These are phyloP conservation scores for Saccharum hybrid DNA, from an alignment of 202 grass and related monocot species.

Conservation along the genomic window DNA sequence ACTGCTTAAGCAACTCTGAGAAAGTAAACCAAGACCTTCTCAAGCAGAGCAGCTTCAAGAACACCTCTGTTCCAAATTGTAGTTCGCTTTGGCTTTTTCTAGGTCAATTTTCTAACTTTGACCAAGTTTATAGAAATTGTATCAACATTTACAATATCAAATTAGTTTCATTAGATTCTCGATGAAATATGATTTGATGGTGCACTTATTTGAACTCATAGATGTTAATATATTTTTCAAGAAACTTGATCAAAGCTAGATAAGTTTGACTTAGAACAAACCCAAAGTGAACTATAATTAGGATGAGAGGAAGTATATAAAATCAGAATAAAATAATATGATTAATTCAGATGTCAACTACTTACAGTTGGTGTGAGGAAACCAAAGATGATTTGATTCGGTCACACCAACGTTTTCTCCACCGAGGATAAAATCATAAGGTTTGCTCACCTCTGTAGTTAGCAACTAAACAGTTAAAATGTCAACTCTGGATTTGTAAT, in stretches of 20 bases:
- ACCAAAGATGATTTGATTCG: conserved; percentile 41
- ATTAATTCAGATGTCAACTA: conserved; percentile 62
- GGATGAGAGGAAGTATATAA: conserved; percentile 1
- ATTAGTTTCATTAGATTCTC: background rate
- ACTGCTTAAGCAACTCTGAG: conserved; percentile 31
- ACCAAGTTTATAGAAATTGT: background rate
- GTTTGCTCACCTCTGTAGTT: conserved; percentile 23
- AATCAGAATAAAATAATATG: conserved; percentile 18
- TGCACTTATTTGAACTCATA: background rate
- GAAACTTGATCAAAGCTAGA: background rate
- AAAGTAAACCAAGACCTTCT: conserved; percentile 47
- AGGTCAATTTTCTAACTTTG: background rate
- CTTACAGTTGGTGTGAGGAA: conserved; percentile 39
- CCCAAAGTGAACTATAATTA: background rate
- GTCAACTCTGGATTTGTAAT: conserved; percentile 31
- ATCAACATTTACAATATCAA: background rate
- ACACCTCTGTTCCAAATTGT: background rate
- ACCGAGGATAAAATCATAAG: conserved; percentile 26
- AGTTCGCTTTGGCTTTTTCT: background rate
- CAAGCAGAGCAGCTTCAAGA: conserved; percentile 32
- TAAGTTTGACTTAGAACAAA: background rate
- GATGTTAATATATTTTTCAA: background rate
- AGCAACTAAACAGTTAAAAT: conserved; percentile 31
- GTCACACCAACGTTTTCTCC: conserved; percentile 28
- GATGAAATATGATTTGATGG: background rate